Evolutionary conservation across 2,329 filamentous ascomycete genomes (phyloP).

Genomic region (Penicillium occitanis): DNA sequence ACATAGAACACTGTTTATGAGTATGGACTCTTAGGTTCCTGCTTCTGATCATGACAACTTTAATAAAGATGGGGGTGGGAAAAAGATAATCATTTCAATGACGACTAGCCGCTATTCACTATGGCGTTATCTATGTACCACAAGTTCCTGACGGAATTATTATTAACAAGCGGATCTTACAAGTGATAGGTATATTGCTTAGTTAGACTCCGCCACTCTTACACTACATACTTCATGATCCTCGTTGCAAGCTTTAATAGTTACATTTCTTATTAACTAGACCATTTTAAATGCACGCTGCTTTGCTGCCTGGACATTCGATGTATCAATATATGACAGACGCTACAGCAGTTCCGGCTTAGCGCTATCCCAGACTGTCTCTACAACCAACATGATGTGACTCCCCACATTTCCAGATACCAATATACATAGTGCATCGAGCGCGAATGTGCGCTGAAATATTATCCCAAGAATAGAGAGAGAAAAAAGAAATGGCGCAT

Average conservation of each 20-base stretch:
- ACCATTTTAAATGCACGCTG: neutral
- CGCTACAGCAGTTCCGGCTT: neutral
- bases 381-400: neutral
- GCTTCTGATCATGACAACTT: too few species aligned
- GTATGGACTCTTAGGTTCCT: too few species aligned
- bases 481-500: conserved; percentile 1
- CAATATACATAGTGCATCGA: neutral
- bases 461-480: neutral
- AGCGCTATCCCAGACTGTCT: neutral
- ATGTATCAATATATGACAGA: too few species aligned
- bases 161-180: too few species aligned
- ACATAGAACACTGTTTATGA: too few species aligned
- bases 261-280: neutral
- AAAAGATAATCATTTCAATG: too few species aligned
- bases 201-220: neutral
- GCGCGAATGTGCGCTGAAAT: neutral
- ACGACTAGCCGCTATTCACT: too few species aligned
- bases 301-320: neutral
- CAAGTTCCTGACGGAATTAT: too few species aligned
- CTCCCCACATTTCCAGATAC: neutral
- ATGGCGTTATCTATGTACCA: too few species aligned
- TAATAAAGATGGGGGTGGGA: too few species aligned
- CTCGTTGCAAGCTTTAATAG: neutral
- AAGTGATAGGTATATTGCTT: neutral
- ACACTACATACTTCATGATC: neutral